Conservation (phyloP, 208 protist genomes). For the Trypanosoma avium region DNA sequence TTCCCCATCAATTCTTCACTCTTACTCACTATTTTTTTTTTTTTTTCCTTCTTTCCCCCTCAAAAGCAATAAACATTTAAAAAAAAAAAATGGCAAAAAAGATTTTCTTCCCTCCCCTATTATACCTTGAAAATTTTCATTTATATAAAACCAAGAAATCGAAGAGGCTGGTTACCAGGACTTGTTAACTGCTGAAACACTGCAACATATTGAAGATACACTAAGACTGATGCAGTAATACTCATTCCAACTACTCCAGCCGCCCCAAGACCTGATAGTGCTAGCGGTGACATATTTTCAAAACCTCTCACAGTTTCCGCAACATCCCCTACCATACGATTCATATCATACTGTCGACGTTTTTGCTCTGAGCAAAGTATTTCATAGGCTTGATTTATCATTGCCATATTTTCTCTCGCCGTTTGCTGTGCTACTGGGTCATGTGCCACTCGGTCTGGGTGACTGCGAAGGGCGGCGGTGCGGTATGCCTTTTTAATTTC, state of each 20-base stretch:
- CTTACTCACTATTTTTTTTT: neutral
- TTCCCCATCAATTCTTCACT: neutral
- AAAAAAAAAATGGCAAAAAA: neutral
- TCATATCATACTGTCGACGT: conserved; percentile 63
- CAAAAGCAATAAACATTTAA: neutral
- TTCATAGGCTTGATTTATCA: conserved; percentile 84
- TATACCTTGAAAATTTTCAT: neutral
- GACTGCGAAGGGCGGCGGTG: conserved; percentile 49
- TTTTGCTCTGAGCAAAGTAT: conserved; percentile 54
- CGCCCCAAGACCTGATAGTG: conserved; percentile 24
- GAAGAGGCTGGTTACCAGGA: conserved; percentile 22
- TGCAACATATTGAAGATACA: conserved; percentile 47
- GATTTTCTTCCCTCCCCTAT: neutral
- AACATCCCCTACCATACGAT: conserved; percentile 27
- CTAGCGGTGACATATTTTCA: conserved; percentile 32
- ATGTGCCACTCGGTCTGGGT: conserved; percentile 62
- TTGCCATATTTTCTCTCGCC: conserved; percentile 64
- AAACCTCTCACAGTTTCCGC: conserved; percentile 36
- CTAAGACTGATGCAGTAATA: conserved; percentile 16
- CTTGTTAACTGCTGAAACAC: conserved; percentile 43
- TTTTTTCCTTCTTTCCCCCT: neutral
- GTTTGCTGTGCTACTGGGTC: conserved; percentile 37
- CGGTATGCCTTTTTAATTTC: conserved; percentile 80
- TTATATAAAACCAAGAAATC: conserved; percentile 7
- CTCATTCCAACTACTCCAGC: conserved; percentile 27